Conservation (phyloP, 139 green algal genomes). For the Trebouxia sp. region DNA sequence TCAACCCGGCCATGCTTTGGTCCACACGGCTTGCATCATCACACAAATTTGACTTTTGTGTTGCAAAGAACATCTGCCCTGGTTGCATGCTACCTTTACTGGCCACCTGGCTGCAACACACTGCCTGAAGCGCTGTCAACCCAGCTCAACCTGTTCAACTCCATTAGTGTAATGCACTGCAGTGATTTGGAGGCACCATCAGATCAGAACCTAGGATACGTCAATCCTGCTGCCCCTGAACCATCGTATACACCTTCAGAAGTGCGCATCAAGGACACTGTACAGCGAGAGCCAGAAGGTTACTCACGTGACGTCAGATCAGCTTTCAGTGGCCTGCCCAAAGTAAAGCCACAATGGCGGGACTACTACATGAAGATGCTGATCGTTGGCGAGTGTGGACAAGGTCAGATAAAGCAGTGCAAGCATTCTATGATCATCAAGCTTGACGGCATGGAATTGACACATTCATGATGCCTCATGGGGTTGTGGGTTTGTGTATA, state of each 20-base stretch:
- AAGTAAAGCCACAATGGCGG: slow-evolving; percentile 47
- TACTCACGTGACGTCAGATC: slow-evolving; percentile 37
- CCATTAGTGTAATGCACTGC: background rate
- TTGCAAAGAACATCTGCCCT: too few species aligned
- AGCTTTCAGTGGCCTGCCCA: slow-evolving; percentile 43
- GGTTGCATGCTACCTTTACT: too few species aligned
- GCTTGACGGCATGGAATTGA: too few species aligned
- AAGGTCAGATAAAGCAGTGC: too few species aligned
- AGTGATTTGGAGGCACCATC: background rate
- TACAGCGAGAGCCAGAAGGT: slow-evolving; percentile 4
- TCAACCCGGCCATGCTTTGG: too few species aligned
- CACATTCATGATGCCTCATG: too few species aligned
- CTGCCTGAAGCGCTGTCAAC: too few species aligned
- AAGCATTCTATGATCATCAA: too few species aligned
- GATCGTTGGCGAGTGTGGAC: slow-evolving; percentile 53
- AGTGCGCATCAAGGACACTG: slow-evolving; percentile 1
- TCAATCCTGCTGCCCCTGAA: background rate
- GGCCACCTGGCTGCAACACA: too few species aligned
- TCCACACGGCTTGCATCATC: too few species aligned
- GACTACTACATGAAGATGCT: slow-evolving; percentile 63
- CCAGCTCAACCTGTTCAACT: too few species aligned
- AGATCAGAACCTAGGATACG: background rate
- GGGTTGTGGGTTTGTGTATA: too few species aligned
- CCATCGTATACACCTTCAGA: background rate
- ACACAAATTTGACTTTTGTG: background rate